Evolutionary conservation across 148 eudicot genomes (phyloP), one percentile per base, ranked within the genome.

Genomic region (Rhododendron molle): DNA sequence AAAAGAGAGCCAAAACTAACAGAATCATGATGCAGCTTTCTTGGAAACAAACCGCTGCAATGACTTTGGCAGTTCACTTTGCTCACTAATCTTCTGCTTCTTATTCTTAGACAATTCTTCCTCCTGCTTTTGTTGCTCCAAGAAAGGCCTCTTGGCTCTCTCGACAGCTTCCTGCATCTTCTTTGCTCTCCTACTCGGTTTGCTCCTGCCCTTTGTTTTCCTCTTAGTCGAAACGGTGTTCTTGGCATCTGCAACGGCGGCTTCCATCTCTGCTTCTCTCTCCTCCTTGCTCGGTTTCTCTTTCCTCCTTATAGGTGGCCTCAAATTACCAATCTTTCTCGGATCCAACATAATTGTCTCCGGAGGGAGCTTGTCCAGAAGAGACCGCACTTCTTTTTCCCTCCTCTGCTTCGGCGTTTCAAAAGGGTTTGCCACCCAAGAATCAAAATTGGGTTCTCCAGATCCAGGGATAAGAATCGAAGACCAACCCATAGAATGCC

Each of bases 401-500:
- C 91, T 90, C 83, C 98, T 85, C 85, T 94, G 96, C 81, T 92
- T 96, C 4, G 93, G 72, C n/a, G 96, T 96, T 83, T 96, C 98
- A 78, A 86, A 94, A 2, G 97, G 98, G 58, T 96, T 94, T 11
- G 98, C 97, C 47, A 96, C 96, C 93, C 93, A 94, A 20, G 94
- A 85, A 86, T 94, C 98, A n/a, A 92, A 95, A 83, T 95, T 95
- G 67, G 98, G 96, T 76, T 95, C 98, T 38, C 98, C 98, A 15
- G 98, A 91, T 43, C 98, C 98, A 2, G 98, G 96, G 38, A 96
- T 88, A 36, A 96, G 90, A 84, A 96, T 92, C 1, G 97, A 96
- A 52, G 98, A 93, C 94, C 92, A 96, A 52, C 98, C 98, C 91
- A 87, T 90, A 43, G 98, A 94, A 85, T 95, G 98, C 56, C 98